phyloP scores from a whole-genome alignment of 345 rosid genomes.

The Firmiana major region DNA sequence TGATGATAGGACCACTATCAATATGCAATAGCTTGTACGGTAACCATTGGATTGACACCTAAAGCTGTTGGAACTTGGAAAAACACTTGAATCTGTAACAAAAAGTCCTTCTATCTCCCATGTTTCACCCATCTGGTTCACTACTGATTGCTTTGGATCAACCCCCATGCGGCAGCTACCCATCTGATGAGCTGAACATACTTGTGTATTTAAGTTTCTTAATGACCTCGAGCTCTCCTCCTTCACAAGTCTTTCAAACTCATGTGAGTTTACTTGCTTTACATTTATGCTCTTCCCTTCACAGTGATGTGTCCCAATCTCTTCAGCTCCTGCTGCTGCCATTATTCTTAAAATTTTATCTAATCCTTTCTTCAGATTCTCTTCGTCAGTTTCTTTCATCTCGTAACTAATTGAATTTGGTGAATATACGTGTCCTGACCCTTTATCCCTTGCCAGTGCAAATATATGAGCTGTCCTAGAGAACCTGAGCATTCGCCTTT shows the following conservation, averaged over 20 bases:
- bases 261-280: conserved; percentile 33
- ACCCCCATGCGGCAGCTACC: conserved; percentile 88
- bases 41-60: conserved; percentile 88
- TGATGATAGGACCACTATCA: no score
- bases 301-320: conserved; percentile 68
- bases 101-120: conserved; percentile 76
- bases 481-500: conserved; percentile 54
- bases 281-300: conserved; percentile 52
- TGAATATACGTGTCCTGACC: conserved; percentile 50
- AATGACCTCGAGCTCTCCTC: conserved; percentile 57
- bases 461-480: conserved; percentile 70
- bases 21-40: conserved; percentile 75
- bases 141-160: conserved; percentile 51
- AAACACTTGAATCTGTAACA: conserved; percentile 78
- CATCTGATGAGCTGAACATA: conserved; percentile 85
- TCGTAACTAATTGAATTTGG: conserved; percentile 40
- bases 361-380: conserved; percentile 48
- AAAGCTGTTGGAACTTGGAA: conserved; percentile 89
- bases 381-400: conserved; percentile 46
- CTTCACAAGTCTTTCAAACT: conserved; percentile 52
- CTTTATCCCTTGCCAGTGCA: conserved; percentile 61
- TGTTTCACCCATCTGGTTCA: conserved; percentile 69
- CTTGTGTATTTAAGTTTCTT: conserved; percentile 27
- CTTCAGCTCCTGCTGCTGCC: conserved; percentile 77
- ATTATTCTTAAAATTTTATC: conserved; percentile 59